Base-by-base conservation (phyloP, 805 yeast genomes). In the Torulaspora gathmanii region DNA sequence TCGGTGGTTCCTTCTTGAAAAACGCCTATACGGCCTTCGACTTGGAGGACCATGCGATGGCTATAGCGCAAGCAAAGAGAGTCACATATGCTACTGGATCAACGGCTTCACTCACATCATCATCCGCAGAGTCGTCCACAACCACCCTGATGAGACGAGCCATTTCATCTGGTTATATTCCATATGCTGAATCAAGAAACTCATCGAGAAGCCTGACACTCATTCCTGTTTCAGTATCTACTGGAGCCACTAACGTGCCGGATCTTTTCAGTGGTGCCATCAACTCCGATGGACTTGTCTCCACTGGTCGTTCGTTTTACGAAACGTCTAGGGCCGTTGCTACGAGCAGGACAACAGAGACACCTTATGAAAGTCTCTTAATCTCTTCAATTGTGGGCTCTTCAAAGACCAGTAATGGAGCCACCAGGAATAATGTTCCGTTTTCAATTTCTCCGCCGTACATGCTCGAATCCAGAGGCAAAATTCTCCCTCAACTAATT, bases 1-100 rank as follows among this genome's bases (percentile, higher is more conserved):
- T 85, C 33, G 93, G 91, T 2, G 65, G 77, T 5, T 72, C 84
- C 3, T 78, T 83, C 53, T 50, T 84, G 37, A 68, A 68, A 41
- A 67, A 71, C 37, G 63, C 74, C 6, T 83, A 77, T 56, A 47
- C 83, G 30, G 90, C 82, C 0, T 80, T 82, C 30, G 88, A 84
- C 60, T 71, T 78, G 50, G 87, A 74, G 12, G 77, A 77, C 15
- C 60, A 69, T 20, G 65, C 67, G 17, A 57, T 83, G 22, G 93
- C 83, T 0, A 40, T 84, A 40, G 86, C 80, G 1, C 72, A 73
- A 37, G 70, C 82, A 2, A 68, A 69, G 44, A 48, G 42, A 23
- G 33, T 31, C 8, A 22, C 25, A 7, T 22, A 22, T 5, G 25
- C 25, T 22, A 22, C 25, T 7, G 8, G 25, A 7, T 22, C 25